phyloP scores from a whole-genome alignment of 257 asterid species.

The Solanum pennellii region DNA sequence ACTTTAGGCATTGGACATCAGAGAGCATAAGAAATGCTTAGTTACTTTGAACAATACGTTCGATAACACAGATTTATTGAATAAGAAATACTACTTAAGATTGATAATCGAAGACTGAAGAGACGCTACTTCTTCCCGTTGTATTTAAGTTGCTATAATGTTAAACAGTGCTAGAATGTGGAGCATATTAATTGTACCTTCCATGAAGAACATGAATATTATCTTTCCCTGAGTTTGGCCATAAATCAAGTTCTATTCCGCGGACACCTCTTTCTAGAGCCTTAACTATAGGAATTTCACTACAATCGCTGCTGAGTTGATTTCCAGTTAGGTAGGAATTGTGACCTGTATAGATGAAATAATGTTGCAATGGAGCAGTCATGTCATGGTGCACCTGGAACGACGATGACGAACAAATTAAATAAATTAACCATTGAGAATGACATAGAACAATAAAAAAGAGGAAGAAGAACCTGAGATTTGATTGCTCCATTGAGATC shows the following conservation, averaged over 20 bases:
- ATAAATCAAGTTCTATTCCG: slow-evolving; percentile 84
- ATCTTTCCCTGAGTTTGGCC: slow-evolving; percentile 82
- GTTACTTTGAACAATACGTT: background rate
- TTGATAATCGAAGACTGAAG: background rate
- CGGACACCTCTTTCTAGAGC: slow-evolving; percentile 86
- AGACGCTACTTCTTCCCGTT: background rate
- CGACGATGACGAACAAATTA: background rate
- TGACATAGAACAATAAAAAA: background rate
- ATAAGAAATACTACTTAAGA: background rate
- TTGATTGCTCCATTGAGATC: slow-evolving; percentile 82
- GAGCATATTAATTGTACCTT: slow-evolving; percentile 46
- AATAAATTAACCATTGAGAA: background rate
- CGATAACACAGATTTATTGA: background rate
- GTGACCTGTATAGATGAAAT: slow-evolving; percentile 90
- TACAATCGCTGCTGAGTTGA: slow-evolving; percentile 84
- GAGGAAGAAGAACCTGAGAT: slow-evolving; percentile 27
- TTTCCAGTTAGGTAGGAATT: slow-evolving; percentile 92
- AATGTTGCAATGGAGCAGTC: slow-evolving; percentile 94
- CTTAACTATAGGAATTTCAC: slow-evolving; percentile 68
- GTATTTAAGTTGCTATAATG: background rate
- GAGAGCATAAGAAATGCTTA: background rate
- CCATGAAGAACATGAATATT: slow-evolving; percentile 87
- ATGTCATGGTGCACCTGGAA: slow-evolving; percentile 95
- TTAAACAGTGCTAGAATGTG: background rate
- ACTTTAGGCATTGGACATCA: background rate